Evolutionary conservation across 2,329 filamentous ascomycete genomes (phyloP).

Genomic region (Colletotrichum godetiae): DNA sequence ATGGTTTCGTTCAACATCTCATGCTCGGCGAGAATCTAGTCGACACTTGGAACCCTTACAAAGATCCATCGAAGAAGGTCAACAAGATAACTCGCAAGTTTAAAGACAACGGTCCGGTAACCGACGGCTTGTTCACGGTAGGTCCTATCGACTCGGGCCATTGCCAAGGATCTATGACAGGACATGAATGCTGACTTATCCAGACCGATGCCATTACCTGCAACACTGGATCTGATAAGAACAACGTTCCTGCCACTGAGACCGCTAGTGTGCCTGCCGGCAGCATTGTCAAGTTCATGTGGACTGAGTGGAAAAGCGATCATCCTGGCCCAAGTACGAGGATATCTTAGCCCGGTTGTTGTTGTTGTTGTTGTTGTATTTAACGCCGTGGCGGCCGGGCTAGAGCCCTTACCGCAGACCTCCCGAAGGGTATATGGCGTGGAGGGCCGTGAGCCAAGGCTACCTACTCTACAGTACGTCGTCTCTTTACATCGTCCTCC

Average conservation of each 20-base stretch:
- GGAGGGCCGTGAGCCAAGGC: too few relatives aligned
- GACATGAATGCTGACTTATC: background rate
- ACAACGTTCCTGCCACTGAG: conserved; percentile 48
- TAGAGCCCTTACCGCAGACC: too few relatives aligned
- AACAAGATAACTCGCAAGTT: conserved; percentile 41
- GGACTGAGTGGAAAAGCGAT: conserved; percentile 54
- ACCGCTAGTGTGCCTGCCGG: conserved; percentile 53
- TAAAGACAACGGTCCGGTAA: conserved; percentile 43
- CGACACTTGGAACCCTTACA: conserved; percentile 43
- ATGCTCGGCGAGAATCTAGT: conserved; percentile 38
- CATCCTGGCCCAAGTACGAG: conserved; percentile 56
- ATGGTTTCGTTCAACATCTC: conserved; percentile 33
- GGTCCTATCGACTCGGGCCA: background rate
- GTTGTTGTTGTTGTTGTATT: too few relatives aligned
- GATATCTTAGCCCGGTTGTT: too few relatives aligned
- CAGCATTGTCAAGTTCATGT: conserved; percentile 52
- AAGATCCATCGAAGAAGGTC: conserved; percentile 42
- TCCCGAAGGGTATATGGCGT: too few relatives aligned
- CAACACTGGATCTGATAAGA: conserved; percentile 59
- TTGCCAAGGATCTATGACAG: too few relatives aligned
- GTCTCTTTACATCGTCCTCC: too few relatives aligned
- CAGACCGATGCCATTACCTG: conserved; percentile 43
- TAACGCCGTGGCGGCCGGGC: too few relatives aligned
- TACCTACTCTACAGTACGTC: too few relatives aligned
- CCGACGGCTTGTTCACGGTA: conserved; percentile 39